Conservation (phyloP, 2,329 filamentous ascomycete genomes). For the Apiospora malaysiana region DNA sequence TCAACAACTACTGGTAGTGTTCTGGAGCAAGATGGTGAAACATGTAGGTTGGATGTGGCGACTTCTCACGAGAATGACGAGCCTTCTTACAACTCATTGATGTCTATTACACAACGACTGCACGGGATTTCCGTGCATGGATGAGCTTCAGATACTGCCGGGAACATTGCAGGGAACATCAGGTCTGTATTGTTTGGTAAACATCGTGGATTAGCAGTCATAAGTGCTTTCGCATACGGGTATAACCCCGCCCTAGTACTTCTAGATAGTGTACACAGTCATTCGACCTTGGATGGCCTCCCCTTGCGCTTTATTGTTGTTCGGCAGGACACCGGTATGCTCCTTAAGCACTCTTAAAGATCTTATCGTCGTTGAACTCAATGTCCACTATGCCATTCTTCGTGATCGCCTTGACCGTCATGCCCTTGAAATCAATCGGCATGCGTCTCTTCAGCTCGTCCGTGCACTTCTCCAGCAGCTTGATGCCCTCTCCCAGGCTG, state of each 20-base stretch:
- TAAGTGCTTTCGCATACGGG: slow-evolving; percentile 20
- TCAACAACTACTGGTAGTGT: not conserved
- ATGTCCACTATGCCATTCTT: slow-evolving; percentile 90
- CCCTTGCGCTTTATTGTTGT: slow-evolving; percentile 4
- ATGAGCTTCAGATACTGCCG: not conserved
- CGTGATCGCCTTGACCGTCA: slow-evolving; percentile 91
- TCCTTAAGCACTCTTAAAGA: slow-evolving; percentile 65
- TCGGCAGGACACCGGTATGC: not conserved
- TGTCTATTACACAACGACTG: not conserved
- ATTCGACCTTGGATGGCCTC: not conserved
- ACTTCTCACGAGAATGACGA: not conserved
- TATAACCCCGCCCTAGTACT: slow-evolving; percentile 15
- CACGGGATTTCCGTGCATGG: not conserved
- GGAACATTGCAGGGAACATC: not conserved
- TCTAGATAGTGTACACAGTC: slow-evolving; percentile 42
- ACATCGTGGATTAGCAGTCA: slow-evolving; percentile 19
- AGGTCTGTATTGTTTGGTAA: not conserved
- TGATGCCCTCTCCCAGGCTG: slow-evolving; percentile 84
- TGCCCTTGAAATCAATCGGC: slow-evolving; percentile 98
- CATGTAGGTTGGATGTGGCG: not conserved
- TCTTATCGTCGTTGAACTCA: slow-evolving; percentile 82
- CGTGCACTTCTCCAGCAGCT: slow-evolving; percentile 92
- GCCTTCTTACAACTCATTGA: not conserved
- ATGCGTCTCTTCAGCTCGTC: slow-evolving; percentile 96
- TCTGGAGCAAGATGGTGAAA: not conserved